Base-by-base conservation (phyloP, 192 early-diverging fungal species). In the Glomus cerebriforme region DNA sequence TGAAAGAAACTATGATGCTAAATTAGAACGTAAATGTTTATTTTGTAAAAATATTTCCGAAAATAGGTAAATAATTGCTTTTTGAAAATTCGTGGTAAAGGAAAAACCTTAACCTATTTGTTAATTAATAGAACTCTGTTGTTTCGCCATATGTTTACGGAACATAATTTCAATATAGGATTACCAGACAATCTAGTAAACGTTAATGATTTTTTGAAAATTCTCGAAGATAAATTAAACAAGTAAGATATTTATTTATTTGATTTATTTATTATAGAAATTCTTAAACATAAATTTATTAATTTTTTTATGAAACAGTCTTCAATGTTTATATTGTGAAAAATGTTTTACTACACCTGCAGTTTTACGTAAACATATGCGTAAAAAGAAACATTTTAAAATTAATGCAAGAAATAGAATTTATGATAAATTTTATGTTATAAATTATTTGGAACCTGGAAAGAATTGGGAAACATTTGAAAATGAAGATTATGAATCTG, bases 351-450 rank as follows among this genome's bases (percentile, higher is more conserved):
- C 93, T 26, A 92, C 93, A 13, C 86, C 91, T 13, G 93, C 94
- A 0, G 95, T 97, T 26, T 86, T 98, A 79, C 90, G 96, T 71
- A 95, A 96, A 84, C 96, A 98, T 75, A 98, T 98, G 96, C 93
- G 96, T 80, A 98, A 98, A 85, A 98, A 97, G 92, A 97, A 95
- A 87, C 96, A 98, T 84, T 98, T 98, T 83, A 94, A 95, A 84
- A 95, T 98, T 82, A 94, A 92, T 75, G 89, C 96, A 27, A 91
- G 91, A 35, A 98, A 98, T 86, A 90, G 89, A 62, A 86, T 93
- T 49, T 98, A 98, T 60, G 96, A 98, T 82, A 92, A 93, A 26
- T 98, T 96, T 85, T 98, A 97, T 80, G 92, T 98, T 27, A 91
- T 96, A 78, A 98, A 98, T 79, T 97, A 96, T 77, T 78, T 95